phyloP scores from a whole-genome alignment of 805 yeast species.

The Scheffersomyces amazonensis region DNA sequence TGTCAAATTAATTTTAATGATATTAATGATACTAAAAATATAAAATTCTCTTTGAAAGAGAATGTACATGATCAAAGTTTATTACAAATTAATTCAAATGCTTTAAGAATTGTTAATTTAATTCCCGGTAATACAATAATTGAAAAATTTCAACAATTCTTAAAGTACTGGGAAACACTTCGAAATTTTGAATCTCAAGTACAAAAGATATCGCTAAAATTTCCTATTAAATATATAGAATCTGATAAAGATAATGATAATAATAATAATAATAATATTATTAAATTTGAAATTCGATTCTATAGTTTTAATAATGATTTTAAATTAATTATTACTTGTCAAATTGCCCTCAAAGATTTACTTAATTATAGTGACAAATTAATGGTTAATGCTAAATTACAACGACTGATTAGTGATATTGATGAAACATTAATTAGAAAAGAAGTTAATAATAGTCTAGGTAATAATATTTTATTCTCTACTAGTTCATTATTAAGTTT shows the following conservation, averaged over 20 bases:
- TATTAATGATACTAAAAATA: conserved; percentile 1
- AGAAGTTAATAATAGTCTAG: not conserved
- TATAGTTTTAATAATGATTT: conserved; percentile 11
- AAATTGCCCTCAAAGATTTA: conserved; percentile 3
- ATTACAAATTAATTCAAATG: not conserved
- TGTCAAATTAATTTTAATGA: conserved; percentile 7
- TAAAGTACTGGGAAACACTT: conserved; percentile 15
- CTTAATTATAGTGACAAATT: conserved; percentile 3
- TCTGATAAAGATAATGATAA: conserved; percentile 7
- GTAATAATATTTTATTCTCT: not conserved
- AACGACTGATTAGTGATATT: not conserved
- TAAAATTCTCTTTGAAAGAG: not conserved
- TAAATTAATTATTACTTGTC: conserved; percentile 9
- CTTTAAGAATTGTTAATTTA: not conserved
- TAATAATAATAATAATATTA: not conserved
- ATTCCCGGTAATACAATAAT: conserved; percentile 6
- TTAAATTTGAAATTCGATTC: conserved; percentile 13
- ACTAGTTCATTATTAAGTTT: not conserved
- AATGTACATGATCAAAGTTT: not conserved
- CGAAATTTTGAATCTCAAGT: conserved; percentile 26
- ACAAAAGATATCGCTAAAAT: conserved; percentile 23
- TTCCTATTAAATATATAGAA: conserved; percentile 16
- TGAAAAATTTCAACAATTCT: conserved; percentile 15
- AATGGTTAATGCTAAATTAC: not conserved
- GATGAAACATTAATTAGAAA: not conserved